Conservation (phyloP, 2,329 filamentous ascomycete genomes). For the Colletotrichum eleusines region DNA sequence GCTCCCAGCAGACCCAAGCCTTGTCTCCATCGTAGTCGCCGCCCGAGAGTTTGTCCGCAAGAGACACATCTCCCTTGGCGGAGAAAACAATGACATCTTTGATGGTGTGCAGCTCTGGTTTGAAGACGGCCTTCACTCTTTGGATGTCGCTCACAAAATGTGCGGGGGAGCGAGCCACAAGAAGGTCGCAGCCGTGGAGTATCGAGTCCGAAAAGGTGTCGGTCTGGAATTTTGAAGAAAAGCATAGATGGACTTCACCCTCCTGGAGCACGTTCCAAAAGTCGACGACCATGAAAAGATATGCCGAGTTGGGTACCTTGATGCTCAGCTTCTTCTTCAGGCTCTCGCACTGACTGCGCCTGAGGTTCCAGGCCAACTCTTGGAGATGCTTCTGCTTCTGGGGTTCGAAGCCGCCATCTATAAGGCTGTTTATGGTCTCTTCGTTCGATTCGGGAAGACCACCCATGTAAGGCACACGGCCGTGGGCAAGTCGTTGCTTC, state of each 20-base stretch:
- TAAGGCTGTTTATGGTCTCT: conserved; percentile 66
- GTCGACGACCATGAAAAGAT: conserved; percentile 76
- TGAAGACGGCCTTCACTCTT: conserved; percentile 70
- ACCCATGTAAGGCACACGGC: conserved; percentile 57
- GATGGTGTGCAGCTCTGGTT: conserved; percentile 72
- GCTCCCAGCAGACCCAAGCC: conserved; percentile 84
- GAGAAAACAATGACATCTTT: conserved; percentile 87
- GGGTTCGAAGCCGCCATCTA: conserved; percentile 71
- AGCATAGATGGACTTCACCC: conserved; percentile 75
- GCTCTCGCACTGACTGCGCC: conserved; percentile 64
- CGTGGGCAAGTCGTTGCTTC: conserved; percentile 54
- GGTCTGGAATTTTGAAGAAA: conserved; percentile 73
- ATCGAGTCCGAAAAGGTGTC: conserved; percentile 66
- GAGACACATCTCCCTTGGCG: conserved; percentile 67
- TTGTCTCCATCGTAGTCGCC: conserved; percentile 86
- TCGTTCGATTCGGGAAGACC: conserved; percentile 63
- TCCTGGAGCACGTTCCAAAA: conserved; percentile 71
- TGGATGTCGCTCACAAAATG: conserved; percentile 80
- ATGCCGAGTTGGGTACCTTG: conserved; percentile 70
- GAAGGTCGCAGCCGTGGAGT: conserved; percentile 68
- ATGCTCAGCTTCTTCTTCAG: conserved; percentile 71
- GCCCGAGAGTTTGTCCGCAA: conserved; percentile 79
- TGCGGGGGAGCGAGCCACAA: conserved; percentile 78
- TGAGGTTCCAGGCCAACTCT: conserved; percentile 59
- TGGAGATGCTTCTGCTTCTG: conserved; percentile 61